Evolutionary conservation across 768 basidiomycete genomes (phyloP).

Genomic region (Russula vinacea): DNA sequence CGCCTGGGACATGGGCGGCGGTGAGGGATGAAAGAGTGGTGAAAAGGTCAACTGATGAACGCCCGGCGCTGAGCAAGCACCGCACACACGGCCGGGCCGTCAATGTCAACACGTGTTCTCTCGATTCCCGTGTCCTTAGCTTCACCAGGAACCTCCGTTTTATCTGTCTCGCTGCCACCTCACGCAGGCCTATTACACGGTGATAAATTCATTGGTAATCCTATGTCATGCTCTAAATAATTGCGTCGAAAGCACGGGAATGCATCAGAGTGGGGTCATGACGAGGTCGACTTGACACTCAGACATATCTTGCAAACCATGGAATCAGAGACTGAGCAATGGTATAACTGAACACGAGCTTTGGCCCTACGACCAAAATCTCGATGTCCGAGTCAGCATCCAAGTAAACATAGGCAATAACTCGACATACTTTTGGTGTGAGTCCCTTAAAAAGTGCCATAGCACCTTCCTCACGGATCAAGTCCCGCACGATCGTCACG

Average conservation of each 20-base stretch:
- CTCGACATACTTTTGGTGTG: constrained; percentile 76
- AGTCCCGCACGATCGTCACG: constrained; percentile 74
- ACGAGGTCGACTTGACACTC: neutral
- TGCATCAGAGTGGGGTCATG: neutral
- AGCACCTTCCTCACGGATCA: constrained; percentile 82
- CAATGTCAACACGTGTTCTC: too few species aligned
- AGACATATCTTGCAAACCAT: constrained; percentile 54
- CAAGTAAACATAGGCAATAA: neutral
- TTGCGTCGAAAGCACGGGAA: neutral
- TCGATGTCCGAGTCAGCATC: constrained; percentile 34
- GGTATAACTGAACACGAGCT: constrained; percentile 97
- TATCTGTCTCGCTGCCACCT: too few species aligned
- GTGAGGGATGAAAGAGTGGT: neutral
- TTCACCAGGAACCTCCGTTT: too few species aligned
- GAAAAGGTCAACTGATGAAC: constrained; percentile 14
- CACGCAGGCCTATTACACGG: too few species aligned
- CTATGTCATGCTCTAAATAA: constrained; percentile 5
- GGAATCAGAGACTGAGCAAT: constrained; percentile 96
- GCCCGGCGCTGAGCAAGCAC: neutral
- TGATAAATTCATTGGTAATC: neutral
- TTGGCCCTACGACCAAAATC: constrained; percentile 95
- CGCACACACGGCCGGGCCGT: too few species aligned
- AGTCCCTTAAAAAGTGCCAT: constrained; percentile 93
- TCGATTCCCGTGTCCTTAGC: too few species aligned
- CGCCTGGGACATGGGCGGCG: constrained; percentile 16